Evolutionary conservation across 2,329 filamentous ascomycete genomes (phyloP).

Genomic region (Aspergillus pseudoviridinutans): DNA sequence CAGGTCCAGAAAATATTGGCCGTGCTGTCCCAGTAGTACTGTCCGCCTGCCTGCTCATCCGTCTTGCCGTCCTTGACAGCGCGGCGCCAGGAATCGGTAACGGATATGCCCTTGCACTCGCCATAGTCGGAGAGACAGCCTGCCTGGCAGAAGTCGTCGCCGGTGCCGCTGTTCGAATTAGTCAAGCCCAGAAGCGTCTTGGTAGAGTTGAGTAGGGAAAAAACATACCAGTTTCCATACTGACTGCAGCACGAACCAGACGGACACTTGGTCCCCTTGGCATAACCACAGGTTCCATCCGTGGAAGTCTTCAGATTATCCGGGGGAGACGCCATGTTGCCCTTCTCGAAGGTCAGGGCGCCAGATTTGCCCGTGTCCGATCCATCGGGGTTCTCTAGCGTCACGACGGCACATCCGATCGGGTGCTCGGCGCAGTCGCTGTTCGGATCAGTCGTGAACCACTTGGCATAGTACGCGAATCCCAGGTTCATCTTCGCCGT

Average conservation of each 20-base stretch:
- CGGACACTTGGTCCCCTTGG: slow-evolving; percentile 26
- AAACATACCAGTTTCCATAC: slow-evolving; percentile 34
- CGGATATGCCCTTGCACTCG: slow-evolving; percentile 44
- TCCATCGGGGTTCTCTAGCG: slow-evolving; percentile 59
- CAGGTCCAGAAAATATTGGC: slow-evolving; percentile 69
- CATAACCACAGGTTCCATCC: slow-evolving; percentile 33
- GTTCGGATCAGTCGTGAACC: slow-evolving; percentile 54
- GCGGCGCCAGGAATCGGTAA: slow-evolving; percentile 55
- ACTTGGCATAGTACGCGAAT: slow-evolving; percentile 67
- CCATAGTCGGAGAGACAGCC: slow-evolving; percentile 39
- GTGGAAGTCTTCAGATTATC: slow-evolving; percentile 20
- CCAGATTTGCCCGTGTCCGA: slow-evolving; percentile 54
- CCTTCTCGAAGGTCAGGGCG: slow-evolving; percentile 47
- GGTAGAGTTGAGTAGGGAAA: background rate
- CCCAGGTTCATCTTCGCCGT: slow-evolving; percentile 60
- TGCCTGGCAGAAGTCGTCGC: slow-evolving; percentile 27
- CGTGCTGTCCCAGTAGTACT: slow-evolving; percentile 63
- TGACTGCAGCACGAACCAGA: slow-evolving; percentile 32
- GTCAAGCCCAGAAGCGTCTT: background rate
- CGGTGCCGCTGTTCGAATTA: slow-evolving; percentile 25
- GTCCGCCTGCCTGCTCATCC: slow-evolving; percentile 58
- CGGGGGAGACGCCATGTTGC: slow-evolving; percentile 22
- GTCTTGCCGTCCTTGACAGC: slow-evolving; percentile 53
- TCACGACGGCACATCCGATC: slow-evolving; percentile 56
- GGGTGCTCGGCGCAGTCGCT: slow-evolving; percentile 45